These are phyloP conservation scores for Brassica rapa DNA, from an alignment of 345 rosid genomes.

Conservation along the genomic window DNA sequence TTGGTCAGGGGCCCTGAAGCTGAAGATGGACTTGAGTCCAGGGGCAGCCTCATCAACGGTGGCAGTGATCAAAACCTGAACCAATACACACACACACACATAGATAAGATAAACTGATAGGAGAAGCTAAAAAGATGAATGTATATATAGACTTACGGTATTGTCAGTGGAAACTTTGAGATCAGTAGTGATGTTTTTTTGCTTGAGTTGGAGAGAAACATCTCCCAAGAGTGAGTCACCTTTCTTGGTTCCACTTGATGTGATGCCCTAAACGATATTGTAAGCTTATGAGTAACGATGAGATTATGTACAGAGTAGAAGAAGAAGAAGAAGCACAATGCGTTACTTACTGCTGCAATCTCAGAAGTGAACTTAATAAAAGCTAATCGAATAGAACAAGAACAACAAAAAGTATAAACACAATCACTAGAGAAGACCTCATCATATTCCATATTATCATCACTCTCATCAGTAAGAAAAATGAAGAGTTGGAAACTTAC, in stretches of 20 bases:
- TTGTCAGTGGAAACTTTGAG: constrained; percentile 76
- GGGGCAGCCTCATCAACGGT: constrained; percentile 88
- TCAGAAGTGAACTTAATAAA: background rate
- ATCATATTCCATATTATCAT: too few species aligned
- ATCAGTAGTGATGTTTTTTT: constrained; percentile 82
- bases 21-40: constrained; percentile 78
- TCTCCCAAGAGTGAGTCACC: constrained; percentile 79
- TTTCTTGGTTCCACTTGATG: constrained; percentile 74
- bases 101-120: background rate
- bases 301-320: background rate
- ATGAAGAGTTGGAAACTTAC: constrained; percentile 47
- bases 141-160: constrained; percentile 50
- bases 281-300: background rate
- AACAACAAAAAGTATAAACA: background rate
- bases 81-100: background rate
- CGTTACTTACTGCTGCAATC: too few species aligned
- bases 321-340: too few species aligned
- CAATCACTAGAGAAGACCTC: background rate
- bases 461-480: background rate
- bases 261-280: constrained; percentile 55
- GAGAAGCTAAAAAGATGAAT: too few species aligned
- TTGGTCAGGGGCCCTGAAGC: constrained; percentile 85
- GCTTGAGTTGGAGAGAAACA: constrained; percentile 75
- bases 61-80: constrained; percentile 73
- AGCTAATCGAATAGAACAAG: background rate